phyloP scores from a whole-genome alignment of 768 basidiomycete genomes.

The Lentinula detonsa region DNA sequence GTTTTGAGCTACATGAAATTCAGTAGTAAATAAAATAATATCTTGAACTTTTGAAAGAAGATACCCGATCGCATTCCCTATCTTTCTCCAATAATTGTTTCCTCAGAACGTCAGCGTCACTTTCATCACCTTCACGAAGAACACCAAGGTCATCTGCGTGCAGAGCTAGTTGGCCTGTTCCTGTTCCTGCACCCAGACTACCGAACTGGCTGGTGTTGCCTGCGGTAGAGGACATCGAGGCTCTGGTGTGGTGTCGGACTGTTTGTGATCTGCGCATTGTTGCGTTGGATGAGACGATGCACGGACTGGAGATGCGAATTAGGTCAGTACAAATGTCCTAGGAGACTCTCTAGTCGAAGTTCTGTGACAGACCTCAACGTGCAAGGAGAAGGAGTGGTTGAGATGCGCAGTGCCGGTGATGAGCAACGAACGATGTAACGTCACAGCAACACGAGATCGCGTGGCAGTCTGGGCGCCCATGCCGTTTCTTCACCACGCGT shows the following conservation, averaged over 20 bases:
- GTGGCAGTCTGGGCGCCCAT: not conserved
- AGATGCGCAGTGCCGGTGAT: not conserved
- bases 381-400: not conserved
- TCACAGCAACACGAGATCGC: not conserved
- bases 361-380: too few species aligned
- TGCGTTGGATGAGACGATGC: not conserved
- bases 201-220: not conserved
- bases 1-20: slow-evolving; percentile 43
- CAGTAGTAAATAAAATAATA: not conserved
- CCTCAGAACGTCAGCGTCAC: slow-evolving; percentile 55
- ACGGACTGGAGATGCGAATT: too few species aligned
- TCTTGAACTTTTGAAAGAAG: not conserved
- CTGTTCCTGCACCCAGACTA: not conserved
- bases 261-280: slow-evolving; percentile 55
- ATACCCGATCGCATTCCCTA: slow-evolving; percentile 64
- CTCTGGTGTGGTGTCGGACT: slow-evolving; percentile 46
- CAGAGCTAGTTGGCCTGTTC: slow-evolving; percentile 24
- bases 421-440: not conserved
- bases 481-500: too few species aligned
- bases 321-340: too few species aligned
- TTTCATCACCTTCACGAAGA: slow-evolving; percentile 54
- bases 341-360: too few species aligned
- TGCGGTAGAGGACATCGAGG: slow-evolving; percentile 24
- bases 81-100: slow-evolving; percentile 62
- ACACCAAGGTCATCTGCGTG: slow-evolving; percentile 52